Evolutionary conservation across 441 rosid species (phyloP).

Genomic region (Populus hybrid): DNA sequence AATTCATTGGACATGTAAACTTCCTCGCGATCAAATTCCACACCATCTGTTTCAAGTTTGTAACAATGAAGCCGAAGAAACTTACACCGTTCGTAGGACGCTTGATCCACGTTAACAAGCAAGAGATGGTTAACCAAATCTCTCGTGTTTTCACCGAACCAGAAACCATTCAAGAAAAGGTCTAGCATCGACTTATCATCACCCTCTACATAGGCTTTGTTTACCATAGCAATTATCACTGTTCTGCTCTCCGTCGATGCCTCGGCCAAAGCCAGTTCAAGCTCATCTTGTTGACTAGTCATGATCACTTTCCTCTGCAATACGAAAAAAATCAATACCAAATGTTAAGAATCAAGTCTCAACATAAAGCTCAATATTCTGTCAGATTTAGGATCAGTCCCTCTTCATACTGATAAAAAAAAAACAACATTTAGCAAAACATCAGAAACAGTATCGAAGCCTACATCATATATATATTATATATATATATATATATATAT

Average conservation of each 20-base stretch:
- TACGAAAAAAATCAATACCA: not conserved
- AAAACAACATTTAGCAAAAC: not conserved
- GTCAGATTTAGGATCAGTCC: not conserved
- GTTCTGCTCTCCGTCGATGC: constrained; percentile 34
- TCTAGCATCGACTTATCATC: constrained; percentile 41
- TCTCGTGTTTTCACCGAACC: constrained; percentile 42
- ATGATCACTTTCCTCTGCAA: not conserved
- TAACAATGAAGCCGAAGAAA: constrained; percentile 48
- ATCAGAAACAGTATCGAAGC: not conserved
- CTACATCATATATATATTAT: not conserved
- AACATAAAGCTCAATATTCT: not conserved
- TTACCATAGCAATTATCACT: constrained; percentile 42
- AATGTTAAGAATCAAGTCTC: too few relatives aligned
- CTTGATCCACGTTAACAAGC: constrained; percentile 36
- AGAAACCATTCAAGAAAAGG: constrained; percentile 43
- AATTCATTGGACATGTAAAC: constrained; percentile 43
- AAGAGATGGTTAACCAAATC: constrained; percentile 30
- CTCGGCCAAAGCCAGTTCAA: constrained; percentile 16
- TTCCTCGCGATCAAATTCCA: constrained; percentile 29
- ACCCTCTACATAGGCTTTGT: constrained; percentile 44
- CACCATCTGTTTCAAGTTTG: constrained; percentile 35
- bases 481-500: too few relatives aligned
- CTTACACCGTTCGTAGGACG: constrained; percentile 41
- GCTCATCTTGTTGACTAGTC: not conserved
- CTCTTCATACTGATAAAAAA: not conserved